These are phyloP conservation scores for Aspergillus homomorphus DNA, from an alignment of 495 filamentous ascomycete species.

Conservation along the genomic window DNA sequence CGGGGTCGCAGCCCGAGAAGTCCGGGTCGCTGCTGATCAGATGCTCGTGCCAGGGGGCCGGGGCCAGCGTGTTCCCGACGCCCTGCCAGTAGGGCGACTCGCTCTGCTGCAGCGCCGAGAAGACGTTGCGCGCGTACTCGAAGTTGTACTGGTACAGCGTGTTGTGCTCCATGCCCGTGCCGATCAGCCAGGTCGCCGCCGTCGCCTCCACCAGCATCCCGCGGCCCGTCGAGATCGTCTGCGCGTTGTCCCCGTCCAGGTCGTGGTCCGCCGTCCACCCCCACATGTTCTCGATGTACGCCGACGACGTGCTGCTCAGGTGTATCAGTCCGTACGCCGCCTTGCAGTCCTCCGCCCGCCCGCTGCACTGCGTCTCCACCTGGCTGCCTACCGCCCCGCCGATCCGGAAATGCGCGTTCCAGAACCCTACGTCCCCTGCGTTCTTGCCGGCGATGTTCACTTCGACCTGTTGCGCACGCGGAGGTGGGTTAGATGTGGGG, in stretches of 20 bases:
- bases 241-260: conserved; percentile 37
- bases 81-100: conserved; percentile 52
- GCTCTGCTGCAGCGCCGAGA: conserved; percentile 42
- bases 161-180: conserved; percentile 46
- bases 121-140: conserved; percentile 45
- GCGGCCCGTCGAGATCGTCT: conserved; percentile 49
- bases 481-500: not conserved
- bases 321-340: conserved; percentile 53
- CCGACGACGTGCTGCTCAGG: conserved; percentile 43
- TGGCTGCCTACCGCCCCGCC: conserved; percentile 49
- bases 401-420: conserved; percentile 53
- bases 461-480: conserved; percentile 26
- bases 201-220: conserved; percentile 49
- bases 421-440: conserved; percentile 56
- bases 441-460: conserved; percentile 49
- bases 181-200: conserved; percentile 41
- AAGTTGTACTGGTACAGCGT: conserved; percentile 53
- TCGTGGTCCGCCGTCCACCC: conserved; percentile 56
- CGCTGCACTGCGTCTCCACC: conserved; percentile 39
- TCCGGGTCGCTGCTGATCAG: conserved; percentile 40
- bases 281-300: conserved; percentile 59
- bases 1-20: conserved; percentile 31
- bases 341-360: conserved; percentile 39
- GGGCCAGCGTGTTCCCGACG: conserved; percentile 33
- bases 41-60: conserved; percentile 41